Conservation (phyloP, 352 stramenopile genomes). For the Peronosclerospora sorghi region DNA sequence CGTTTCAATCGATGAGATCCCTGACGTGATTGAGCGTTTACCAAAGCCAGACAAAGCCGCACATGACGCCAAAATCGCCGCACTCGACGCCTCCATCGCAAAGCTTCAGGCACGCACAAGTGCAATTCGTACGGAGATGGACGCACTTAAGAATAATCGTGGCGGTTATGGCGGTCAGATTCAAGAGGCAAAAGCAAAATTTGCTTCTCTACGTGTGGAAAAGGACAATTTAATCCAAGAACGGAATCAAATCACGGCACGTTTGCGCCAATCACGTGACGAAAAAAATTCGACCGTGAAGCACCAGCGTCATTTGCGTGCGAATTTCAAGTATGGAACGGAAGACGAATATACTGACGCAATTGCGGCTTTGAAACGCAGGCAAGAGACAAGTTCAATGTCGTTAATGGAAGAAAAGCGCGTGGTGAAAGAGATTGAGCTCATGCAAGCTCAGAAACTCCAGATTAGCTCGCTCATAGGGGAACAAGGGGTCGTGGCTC, state of each 20-base stretch:
- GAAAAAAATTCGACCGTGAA: constrained; percentile 70
- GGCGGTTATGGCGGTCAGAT: constrained; percentile 78
- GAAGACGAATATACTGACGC: constrained; percentile 87
- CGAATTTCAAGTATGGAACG: constrained; percentile 79
- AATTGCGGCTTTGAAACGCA: constrained; percentile 80
- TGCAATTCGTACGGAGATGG: constrained; percentile 62
- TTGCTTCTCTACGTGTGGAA: constrained; percentile 66
- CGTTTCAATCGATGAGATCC: constrained; percentile 23
- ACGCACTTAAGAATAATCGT: constrained; percentile 72
- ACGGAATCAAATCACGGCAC: constrained; percentile 69
- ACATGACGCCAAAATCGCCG: constrained; percentile 79
- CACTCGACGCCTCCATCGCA: constrained; percentile 87
- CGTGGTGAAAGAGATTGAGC: constrained; percentile 95
- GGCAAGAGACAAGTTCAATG: constrained; percentile 95
- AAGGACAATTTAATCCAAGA: constrained; percentile 84
- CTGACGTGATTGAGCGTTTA: constrained; percentile 69
- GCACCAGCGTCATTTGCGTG: constrained; percentile 44
- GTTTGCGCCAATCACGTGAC: constrained; percentile 75
- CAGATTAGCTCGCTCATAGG: constrained; percentile 71
- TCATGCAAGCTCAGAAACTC: constrained; percentile 83
- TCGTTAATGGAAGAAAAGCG: constrained; percentile 93
- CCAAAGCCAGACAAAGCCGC: constrained; percentile 84
- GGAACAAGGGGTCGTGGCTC: constrained; percentile 79
- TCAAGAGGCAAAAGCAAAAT: constrained; percentile 80
- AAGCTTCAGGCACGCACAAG: constrained; percentile 80